Conservation (phyloP, 2,329 filamentous ascomycete species). For the Cordyceps javanica region DNA sequence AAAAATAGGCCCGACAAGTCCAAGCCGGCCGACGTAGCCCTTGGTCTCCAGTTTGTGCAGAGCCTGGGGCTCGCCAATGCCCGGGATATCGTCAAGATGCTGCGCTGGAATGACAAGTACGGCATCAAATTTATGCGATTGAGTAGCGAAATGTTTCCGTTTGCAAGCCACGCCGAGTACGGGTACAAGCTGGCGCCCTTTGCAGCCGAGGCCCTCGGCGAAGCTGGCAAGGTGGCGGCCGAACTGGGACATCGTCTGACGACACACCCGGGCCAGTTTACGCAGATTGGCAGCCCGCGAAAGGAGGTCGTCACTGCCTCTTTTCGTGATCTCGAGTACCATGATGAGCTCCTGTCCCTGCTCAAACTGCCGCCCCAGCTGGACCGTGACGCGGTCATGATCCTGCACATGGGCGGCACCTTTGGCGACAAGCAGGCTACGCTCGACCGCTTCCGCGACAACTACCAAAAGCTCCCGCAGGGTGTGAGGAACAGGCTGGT, state of each 20-base stretch:
- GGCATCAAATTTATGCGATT: slow-evolving; percentile 88
- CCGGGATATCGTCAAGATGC: slow-evolving; percentile 74
- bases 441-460: slow-evolving; percentile 68
- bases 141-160: slow-evolving; percentile 95
- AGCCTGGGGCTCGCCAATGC: slow-evolving; percentile 75
- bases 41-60: slow-evolving; percentile 70
- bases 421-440: slow-evolving; percentile 83
- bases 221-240: slow-evolving; percentile 69
- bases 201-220: slow-evolving; percentile 68
- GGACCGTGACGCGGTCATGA: slow-evolving; percentile 85
- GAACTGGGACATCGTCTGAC: slow-evolving; percentile 79
- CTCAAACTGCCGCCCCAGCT: slow-evolving; percentile 71
- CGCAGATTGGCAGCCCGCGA: slow-evolving; percentile 80
- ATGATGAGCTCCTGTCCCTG: slow-evolving; percentile 75
- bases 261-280: slow-evolving; percentile 89
- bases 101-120: slow-evolving; percentile 88
- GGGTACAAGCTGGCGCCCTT: slow-evolving; percentile 79
- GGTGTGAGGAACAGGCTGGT: slow-evolving; percentile 76
- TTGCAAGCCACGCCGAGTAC: slow-evolving; percentile 81
- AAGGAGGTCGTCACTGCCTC: slow-evolving; percentile 70
- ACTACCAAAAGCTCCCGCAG: slow-evolving; percentile 61
- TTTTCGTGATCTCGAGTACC: slow-evolving; percentile 78
- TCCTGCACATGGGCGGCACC: slow-evolving; percentile 85
- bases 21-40: slow-evolving; percentile 57
- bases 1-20: slow-evolving; percentile 81